Base-by-base conservation (phyloP, 2,329 filamentous ascomycete genomes). In the Zelopaecilomyces penicillatus region DNA sequence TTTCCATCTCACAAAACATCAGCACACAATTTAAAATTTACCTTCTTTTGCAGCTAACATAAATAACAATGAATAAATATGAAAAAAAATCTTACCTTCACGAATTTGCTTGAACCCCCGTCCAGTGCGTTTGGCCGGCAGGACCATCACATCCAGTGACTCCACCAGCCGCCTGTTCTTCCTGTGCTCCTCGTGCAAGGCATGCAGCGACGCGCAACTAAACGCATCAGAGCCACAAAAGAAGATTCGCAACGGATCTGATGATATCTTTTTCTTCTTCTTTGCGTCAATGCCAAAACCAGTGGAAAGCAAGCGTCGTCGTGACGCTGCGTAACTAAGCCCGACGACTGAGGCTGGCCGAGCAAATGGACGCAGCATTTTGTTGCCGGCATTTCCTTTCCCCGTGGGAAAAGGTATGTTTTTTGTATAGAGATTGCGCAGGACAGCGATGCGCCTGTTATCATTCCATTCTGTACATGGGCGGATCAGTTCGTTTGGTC, bases 151-250 rank as follows among this genome's bases (percentile, higher is more conserved):
- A 62, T 95, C 84, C 51, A 98, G 83, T 5, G 85, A 88, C 46
- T 74, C 71, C 44, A 95, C 81, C 8, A 80, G 67, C 12, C 65
- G 65, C 5, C 67, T 73, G 45, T 73, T 73, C 43, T 57, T 58
- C 28, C 62, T 49, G 42, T 81, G 74, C 58, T 87, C 83, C 5
- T 67, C 57, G 54, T 83, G 64, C 31, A 98, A 68, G 5, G 85
- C 85, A 47, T 69, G 68, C 41, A 98, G 70, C 2, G 88, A 87
- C 42, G 76, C 76, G 56, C 84, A 84, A 68, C 91, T 96, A 65
- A 97, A 95, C 3, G 82, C 74, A 63, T 98, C 93, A 3, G 91
- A 93, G 50, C 93, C 93, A 66, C 90, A 97, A 66, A 96, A 98
- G 4, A 98, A 75, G 43, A 98, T 88, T 31, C 82, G 76, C 30